These are phyloP conservation scores for Ehretia macrophylla DNA, from an alignment of 257 asterid genomes.

Conservation along the genomic window DNA sequence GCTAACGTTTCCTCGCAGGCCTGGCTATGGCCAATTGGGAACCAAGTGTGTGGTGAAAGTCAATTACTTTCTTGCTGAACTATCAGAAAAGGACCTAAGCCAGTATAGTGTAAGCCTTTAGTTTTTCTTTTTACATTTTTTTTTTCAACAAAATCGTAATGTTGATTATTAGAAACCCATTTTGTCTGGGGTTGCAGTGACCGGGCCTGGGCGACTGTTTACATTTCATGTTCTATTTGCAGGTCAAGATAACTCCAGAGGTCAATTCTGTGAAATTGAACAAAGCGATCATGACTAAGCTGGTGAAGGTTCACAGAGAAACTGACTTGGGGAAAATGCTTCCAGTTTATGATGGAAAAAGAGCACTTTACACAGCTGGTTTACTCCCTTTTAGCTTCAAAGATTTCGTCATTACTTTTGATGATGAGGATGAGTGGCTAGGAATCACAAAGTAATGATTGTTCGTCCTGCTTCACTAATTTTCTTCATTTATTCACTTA, in stretches of 20 bases:
- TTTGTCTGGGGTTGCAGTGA: no score
- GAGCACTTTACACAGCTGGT: conserved; percentile 49
- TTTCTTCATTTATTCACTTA: not conserved
- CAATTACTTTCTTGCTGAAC: conserved; percentile 44
- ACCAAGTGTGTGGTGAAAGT: conserved; percentile 37
- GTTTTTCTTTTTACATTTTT: not conserved
- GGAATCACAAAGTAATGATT: conserved; percentile 29
- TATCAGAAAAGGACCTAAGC: conserved; percentile 44
- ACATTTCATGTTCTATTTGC: conserved; percentile 3
- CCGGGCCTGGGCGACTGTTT: no score
- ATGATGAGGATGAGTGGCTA: conserved; percentile 36
- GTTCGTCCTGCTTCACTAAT: not conserved
- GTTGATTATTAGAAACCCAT: no score
- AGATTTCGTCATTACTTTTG: conserved; percentile 33
- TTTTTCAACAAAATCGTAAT: not conserved
- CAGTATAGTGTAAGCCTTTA: conserved; percentile 36
- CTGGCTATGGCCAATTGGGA: conserved; percentile 35
- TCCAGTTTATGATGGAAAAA: conserved; percentile 57
- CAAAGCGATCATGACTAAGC: conserved; percentile 43
- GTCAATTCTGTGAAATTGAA: conserved; percentile 37
- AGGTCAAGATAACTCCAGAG: conserved; percentile 51
- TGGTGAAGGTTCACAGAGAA: conserved; percentile 43
- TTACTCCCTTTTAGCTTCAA: conserved; percentile 40
- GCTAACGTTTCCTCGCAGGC: conserved; percentile 27
- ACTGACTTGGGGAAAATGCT: conserved; percentile 42